Conservation (phyloP, 2,329 filamentous ascomycete species). For the Xylaria sp. region DNA sequence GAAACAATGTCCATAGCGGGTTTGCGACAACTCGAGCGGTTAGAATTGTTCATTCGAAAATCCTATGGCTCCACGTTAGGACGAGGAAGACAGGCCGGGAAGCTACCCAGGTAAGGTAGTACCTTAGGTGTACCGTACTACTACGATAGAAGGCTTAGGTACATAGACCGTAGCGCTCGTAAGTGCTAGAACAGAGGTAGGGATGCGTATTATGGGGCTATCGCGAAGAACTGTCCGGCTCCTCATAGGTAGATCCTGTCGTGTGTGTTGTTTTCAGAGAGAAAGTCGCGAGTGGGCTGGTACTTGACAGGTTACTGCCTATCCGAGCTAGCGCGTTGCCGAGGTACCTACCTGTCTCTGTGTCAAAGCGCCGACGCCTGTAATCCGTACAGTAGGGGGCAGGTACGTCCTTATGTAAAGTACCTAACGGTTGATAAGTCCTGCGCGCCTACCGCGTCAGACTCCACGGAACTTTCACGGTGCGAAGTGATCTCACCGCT, state of each 20-base stretch:
- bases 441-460: not conserved
- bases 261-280: conserved; percentile 9
- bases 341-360: not conserved
- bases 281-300: conserved; percentile 1
- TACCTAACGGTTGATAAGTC: too few species aligned
- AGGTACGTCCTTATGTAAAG: too few species aligned
- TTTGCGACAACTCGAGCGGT: conserved; percentile 1
- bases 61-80: not conserved
- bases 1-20: conserved; percentile 16
- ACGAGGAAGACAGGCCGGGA: not conserved
- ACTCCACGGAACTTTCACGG: not conserved
- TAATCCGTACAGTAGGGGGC: too few species aligned
- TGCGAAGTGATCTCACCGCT: too few species aligned
- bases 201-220: conserved; percentile 5
- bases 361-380: too few species aligned
- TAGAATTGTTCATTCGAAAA: conserved; percentile 8
- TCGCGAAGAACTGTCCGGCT: conserved; percentile 9
- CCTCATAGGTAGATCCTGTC: not conserved
- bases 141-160: too few species aligned
- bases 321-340: not conserved
- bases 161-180: too few species aligned
- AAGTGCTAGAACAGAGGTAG: not conserved
- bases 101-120: not conserved
- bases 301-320: too few species aligned
- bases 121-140: too few species aligned